Conservation (phyloP, 768 basidiomycete genomes). For the Cystofilobasidium bisporidii region DNA sequence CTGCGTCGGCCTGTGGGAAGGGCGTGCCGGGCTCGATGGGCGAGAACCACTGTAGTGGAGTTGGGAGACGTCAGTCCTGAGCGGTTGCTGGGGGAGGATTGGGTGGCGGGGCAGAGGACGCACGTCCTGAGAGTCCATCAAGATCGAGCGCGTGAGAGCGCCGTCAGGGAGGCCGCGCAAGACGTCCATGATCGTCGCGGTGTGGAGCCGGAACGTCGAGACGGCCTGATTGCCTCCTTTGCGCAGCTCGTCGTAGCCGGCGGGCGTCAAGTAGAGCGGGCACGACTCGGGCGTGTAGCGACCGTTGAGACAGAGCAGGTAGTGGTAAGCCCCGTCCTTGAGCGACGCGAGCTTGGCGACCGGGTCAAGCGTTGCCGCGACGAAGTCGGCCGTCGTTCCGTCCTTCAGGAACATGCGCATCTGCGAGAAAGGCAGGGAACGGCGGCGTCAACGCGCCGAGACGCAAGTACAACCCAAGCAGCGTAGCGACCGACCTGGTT, state of each 20-base stretch:
- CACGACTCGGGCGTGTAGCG: slow-evolving; percentile 51
- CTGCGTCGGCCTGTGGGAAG: slow-evolving; percentile 5
- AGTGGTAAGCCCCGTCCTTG: slow-evolving; percentile 55
- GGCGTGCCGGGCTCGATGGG: slow-evolving; percentile 17
- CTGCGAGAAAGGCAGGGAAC: no score
- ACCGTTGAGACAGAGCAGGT: slow-evolving; percentile 49
- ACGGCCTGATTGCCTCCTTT: slow-evolving; percentile 35
- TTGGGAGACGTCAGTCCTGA: background rate
- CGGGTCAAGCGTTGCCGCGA: slow-evolving; percentile 42
- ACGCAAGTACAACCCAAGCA: no score
- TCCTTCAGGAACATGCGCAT: slow-evolving; percentile 43
- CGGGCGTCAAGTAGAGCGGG: slow-evolving; percentile 55
- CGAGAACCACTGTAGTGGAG: slow-evolving; percentile 15
- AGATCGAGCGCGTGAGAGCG: slow-evolving; percentile 54
- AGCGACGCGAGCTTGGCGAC: slow-evolving; percentile 43
- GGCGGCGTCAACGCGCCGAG: no score
- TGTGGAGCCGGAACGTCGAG: slow-evolving; percentile 55
- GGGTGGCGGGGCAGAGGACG: no score
- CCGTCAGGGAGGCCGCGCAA: slow-evolving; percentile 44
- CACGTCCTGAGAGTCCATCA: slow-evolving; percentile 53
- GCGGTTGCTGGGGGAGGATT: no score
- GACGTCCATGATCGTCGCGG: slow-evolving; percentile 58
- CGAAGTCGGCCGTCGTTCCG: slow-evolving; percentile 40
- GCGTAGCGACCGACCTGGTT: slow-evolving; percentile 50
- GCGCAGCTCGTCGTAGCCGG: slow-evolving; percentile 53